phyloP scores from a whole-genome alignment of 495 filamentous ascomycete genomes.

The Tuber melanosporum region DNA sequence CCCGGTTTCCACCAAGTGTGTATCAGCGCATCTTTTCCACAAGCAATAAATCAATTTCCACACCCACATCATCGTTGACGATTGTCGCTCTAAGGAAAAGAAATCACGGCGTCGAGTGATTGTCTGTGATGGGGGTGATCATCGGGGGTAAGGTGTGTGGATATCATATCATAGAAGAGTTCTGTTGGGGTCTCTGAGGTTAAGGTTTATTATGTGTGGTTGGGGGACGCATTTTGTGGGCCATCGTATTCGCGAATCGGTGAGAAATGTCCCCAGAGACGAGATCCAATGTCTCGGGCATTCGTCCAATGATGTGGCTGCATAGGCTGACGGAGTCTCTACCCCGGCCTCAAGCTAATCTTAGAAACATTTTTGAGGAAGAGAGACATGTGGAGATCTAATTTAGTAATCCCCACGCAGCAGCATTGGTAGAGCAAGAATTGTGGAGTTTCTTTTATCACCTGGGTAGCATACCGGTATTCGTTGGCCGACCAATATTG shows the following conservation, averaged over 20 bases:
- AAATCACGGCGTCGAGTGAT: not conserved
- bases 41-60: not conserved
- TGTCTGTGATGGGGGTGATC: not conserved
- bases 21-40: not conserved
- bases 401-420: too few relatives aligned
- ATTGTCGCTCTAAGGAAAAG: too few relatives aligned
- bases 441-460: too few relatives aligned
- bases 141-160: too few relatives aligned
- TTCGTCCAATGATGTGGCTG: not conserved
- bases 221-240: not conserved
- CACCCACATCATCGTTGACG: not conserved
- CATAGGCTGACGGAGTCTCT: not conserved
- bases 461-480: too few relatives aligned
- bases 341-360: not conserved
- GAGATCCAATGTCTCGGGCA: not conserved
- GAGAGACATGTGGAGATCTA: too few relatives aligned
- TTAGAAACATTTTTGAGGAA: not conserved
- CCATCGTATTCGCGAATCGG: not conserved
- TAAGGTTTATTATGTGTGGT: not conserved
- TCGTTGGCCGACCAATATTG: too few relatives aligned
- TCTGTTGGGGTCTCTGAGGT: not conserved
- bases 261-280: not conserved
- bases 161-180: not conserved
- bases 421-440: too few relatives aligned
- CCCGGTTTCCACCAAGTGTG: not conserved